These are phyloP conservation scores for Periconia digitata DNA, from an alignment of 2,329 filamentous ascomycete genomes.

Conservation along the genomic window DNA sequence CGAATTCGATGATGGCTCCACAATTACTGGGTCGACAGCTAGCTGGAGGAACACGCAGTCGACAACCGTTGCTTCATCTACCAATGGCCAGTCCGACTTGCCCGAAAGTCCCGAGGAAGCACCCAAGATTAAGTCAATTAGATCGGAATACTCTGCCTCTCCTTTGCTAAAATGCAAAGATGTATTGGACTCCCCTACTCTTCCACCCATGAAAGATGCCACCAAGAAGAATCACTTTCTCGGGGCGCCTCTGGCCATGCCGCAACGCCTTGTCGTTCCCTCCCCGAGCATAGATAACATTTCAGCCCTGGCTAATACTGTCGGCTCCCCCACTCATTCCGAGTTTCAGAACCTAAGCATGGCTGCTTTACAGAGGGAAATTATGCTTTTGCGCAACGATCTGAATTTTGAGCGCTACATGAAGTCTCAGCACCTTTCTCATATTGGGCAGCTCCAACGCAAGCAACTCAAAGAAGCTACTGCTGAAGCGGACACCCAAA, in stretches of 20 bases:
- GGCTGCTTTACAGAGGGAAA: slow-evolving; percentile 65
- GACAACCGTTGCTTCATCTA: slow-evolving; percentile 45
- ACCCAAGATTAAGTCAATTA: slow-evolving; percentile 44
- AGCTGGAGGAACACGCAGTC: slow-evolving; percentile 61
- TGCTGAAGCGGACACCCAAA: slow-evolving; percentile 79
- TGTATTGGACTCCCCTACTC: slow-evolving; percentile 62
- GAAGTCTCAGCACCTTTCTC: slow-evolving; percentile 79
- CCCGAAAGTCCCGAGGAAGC: slow-evolving; percentile 24
- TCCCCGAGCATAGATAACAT: slow-evolving; percentile 40
- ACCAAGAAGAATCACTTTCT: slow-evolving; percentile 25
- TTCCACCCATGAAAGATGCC: slow-evolving; percentile 52
- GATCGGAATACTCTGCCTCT: slow-evolving; percentile 52
- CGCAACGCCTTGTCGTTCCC: slow-evolving; percentile 25
- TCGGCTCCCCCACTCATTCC: slow-evolving; percentile 26
- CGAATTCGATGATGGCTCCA: slow-evolving; percentile 30
- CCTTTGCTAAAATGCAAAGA: slow-evolving; percentile 47
- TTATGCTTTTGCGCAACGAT: slow-evolving; percentile 77
- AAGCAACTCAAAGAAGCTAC: slow-evolving; percentile 76
- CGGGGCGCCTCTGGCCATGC: slow-evolving; percentile 14
- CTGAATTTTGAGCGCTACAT: slow-evolving; percentile 81
- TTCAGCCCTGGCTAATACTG: slow-evolving; percentile 22
- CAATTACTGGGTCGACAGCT: slow-evolving; percentile 31
- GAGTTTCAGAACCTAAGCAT: slow-evolving; percentile 41
- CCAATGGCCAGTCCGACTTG: slow-evolving; percentile 23
- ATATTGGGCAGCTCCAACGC: slow-evolving; percentile 76